These are phyloP conservation scores for Nemania diffusa DNA, from an alignment of 2,329 filamentous ascomycete genomes.

Conservation along the genomic window DNA sequence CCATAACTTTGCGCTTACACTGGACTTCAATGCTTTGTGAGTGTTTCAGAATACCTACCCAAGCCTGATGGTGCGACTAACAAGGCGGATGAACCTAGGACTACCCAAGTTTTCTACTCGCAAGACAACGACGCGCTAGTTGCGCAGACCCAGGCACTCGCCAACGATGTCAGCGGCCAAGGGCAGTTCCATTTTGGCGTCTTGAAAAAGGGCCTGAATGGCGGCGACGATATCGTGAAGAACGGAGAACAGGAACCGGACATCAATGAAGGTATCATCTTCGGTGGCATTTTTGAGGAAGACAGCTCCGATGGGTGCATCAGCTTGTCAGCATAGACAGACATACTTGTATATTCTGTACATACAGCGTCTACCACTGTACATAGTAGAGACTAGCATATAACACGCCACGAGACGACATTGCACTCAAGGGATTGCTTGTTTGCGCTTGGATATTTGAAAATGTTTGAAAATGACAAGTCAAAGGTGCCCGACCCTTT, in stretches of 20 bases:
- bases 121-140: constrained; percentile 16
- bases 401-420: too few species aligned
- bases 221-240: constrained; percentile 25
- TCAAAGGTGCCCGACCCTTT: neutral
- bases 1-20: constrained; percentile 26
- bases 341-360: neutral
- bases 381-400: neutral
- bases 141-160: constrained; percentile 22
- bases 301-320: constrained; percentile 26
- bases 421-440: neutral
- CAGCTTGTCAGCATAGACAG: constrained; percentile 22
- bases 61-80: constrained; percentile 3
- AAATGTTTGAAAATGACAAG: neutral
- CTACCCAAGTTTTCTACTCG: constrained; percentile 28
- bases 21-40: constrained; percentile 25
- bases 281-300: constrained; percentile 29
- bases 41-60: neutral
- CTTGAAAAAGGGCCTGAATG: constrained; percentile 26
- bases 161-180: constrained; percentile 27
- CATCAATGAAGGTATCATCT: constrained; percentile 27
- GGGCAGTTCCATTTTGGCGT: constrained; percentile 29
- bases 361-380: neutral
- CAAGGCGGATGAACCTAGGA: constrained; percentile 8
- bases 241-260: constrained; percentile 25
- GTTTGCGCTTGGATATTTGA: neutral